These are phyloP conservation scores for Lentinus brumalis DNA, from an alignment of 768 basidiomycete genomes.

Conservation along the genomic window DNA sequence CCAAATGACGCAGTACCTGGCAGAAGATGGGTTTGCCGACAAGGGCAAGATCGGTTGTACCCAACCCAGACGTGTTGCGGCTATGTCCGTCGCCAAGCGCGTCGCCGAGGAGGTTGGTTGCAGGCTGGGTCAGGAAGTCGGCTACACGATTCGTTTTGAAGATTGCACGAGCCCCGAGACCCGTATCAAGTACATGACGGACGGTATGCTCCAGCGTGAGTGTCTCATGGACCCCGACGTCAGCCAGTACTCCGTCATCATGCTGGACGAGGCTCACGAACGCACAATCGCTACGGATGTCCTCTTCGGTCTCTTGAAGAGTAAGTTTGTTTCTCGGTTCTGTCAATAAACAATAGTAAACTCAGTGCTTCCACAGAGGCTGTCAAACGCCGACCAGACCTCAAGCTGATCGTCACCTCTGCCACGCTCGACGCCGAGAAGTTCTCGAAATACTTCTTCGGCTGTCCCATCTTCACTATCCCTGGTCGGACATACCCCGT, in stretches of 20 bases:
- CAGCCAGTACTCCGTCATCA: conserved; percentile 90
- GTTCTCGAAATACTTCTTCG: conserved; percentile 99
- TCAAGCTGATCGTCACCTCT: conserved; percentile 97
- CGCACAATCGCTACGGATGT: conserved; percentile 99
- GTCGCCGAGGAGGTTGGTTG: conserved; percentile 99
- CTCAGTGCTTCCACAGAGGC: conserved; percentile 61
- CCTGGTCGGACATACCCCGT: conserved; percentile 99
- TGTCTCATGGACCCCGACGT: conserved; percentile 94
- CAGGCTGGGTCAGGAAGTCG: conserved; percentile 95
- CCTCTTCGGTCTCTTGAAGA: conserved; percentile 92
- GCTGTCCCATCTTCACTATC: conserved; percentile 98
- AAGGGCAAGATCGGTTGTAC: conserved; percentile 93
- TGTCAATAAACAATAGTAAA: conserved; percentile 18
- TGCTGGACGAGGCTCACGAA: conserved; percentile 99
- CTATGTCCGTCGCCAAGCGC: conserved; percentile 99
- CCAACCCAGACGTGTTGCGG: conserved; percentile 98
- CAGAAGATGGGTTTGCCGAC: conserved; percentile 92
- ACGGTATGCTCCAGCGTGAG: conserved; percentile 98
- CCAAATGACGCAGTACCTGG: conserved; percentile 98
- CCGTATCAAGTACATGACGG: conserved; percentile 99
- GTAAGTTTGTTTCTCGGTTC: conserved; percentile 42
- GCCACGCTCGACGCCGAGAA: conserved; percentile 99
- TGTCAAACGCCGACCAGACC: conserved; percentile 89
- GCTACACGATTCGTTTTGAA: conserved; percentile 98
- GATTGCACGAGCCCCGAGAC: conserved; percentile 99